Evolutionary conservation across 371 early-diverging fungal species (phyloP).

Genomic region (Haplosporangium sp.): DNA sequence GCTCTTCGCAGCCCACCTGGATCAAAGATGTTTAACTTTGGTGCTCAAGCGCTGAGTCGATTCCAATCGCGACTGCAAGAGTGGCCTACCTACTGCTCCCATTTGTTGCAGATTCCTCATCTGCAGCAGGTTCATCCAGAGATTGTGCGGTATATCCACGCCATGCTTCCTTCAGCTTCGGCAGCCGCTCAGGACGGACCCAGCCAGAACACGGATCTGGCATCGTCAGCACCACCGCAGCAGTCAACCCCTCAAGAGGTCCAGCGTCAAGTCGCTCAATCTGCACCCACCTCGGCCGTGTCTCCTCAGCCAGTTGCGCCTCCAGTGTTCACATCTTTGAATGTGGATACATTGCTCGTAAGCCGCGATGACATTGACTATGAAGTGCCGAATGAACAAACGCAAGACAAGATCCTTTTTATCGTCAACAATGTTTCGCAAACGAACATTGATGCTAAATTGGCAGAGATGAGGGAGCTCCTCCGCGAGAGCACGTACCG

Average conservation of each 20-base stretch:
- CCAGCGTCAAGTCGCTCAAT: conserved; percentile 30
- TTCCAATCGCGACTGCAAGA: conserved; percentile 86
- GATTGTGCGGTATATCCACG: conserved; percentile 65
- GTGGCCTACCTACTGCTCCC: conserved; percentile 91
- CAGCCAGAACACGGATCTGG: conserved; percentile 13
- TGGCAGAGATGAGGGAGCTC: conserved; percentile 79
- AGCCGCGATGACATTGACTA: conserved; percentile 57
- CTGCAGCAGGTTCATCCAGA: conserved; percentile 84
- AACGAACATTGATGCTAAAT: conserved; percentile 87
- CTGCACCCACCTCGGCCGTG: conserved; percentile 10
- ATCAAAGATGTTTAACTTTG: conserved; percentile 91
- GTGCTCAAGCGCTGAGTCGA: conserved; percentile 85
- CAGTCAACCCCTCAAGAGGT: conserved; percentile 19
- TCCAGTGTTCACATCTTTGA: conserved; percentile 72
- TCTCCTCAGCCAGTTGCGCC: conserved; percentile 49
- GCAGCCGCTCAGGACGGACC: conserved; percentile 40
- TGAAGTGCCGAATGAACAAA: conserved; percentile 74
- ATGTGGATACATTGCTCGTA: conserved; percentile 61
- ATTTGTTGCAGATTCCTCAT: conserved; percentile 82
- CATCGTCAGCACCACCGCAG: conserved; percentile 18
- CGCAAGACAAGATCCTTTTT: conserved; percentile 94
- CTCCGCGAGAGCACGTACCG: conserved; percentile 73
- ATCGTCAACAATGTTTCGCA: conserved; percentile 95
- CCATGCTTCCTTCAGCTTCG: conserved; percentile 55
- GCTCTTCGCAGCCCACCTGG: conserved; percentile 84